These are phyloP conservation scores for Gynochthodes officinalis DNA, from an alignment of 257 asterid species.

Conservation along the genomic window DNA sequence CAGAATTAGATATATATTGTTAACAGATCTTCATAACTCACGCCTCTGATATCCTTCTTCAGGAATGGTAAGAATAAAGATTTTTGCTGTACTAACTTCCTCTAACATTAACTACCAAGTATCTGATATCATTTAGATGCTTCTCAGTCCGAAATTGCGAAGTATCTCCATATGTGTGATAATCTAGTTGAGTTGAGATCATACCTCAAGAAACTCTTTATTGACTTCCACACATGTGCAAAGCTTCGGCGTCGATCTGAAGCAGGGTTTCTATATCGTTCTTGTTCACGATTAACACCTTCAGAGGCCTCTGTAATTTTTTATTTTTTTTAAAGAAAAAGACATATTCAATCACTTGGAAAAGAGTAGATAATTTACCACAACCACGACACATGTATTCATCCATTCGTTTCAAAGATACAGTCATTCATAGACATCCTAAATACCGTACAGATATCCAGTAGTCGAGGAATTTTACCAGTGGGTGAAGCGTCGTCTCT, in stretches of 20 bases:
- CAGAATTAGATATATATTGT: not conserved
- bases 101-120: not conserved
- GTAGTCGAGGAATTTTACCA: constrained; percentile 26
- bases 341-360: not conserved
- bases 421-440: not conserved
- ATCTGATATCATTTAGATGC: not conserved
- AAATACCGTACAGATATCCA: not conserved
- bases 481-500: constrained; percentile 28
- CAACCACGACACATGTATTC: not conserved
- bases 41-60: not conserved
- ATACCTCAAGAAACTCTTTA: constrained; percentile 66
- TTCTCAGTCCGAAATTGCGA: not conserved
- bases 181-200: not conserved
- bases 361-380: not conserved
- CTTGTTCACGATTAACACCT: constrained; percentile 24
- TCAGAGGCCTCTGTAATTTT: constrained; percentile 16
- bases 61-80: too few species aligned
- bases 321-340: too few species aligned
- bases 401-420: not conserved
- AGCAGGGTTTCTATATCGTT: constrained; percentile 27
- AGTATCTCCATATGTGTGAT: not conserved
- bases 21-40: not conserved
- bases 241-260: constrained; percentile 35
- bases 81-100: not conserved
- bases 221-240: constrained; percentile 57